phyloP scores from a whole-genome alignment of 768 basidiomycete genomes.

The Amanita pallidorosea region DNA sequence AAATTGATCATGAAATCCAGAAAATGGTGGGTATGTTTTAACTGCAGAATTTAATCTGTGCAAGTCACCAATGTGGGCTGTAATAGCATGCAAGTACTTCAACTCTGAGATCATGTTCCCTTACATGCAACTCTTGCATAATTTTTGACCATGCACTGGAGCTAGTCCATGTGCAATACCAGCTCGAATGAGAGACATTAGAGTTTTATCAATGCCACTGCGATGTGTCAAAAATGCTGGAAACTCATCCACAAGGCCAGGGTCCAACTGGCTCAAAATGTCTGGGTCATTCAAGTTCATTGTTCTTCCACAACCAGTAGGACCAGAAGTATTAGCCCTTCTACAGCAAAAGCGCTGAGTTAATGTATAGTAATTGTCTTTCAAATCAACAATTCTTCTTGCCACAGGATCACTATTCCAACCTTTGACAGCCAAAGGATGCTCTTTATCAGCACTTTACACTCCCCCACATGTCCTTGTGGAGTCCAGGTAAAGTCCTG shows the following conservation, averaged over 20 bases:
- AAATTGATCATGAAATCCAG: constrained; percentile 5
- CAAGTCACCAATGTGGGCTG: neutral
- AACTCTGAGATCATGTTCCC: constrained; percentile 9
- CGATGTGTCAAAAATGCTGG: constrained; percentile 10
- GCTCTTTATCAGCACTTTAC: neutral
- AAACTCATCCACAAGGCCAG: constrained; percentile 6
- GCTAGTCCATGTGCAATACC: constrained; percentile 8
- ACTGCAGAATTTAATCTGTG: neutral
- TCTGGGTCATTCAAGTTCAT: constrained; percentile 9
- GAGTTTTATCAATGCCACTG: constrained; percentile 11
- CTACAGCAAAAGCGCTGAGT: constrained; percentile 8
- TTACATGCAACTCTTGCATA: constrained; percentile 9
- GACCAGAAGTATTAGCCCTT: neutral
- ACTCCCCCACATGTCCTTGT: too few relatives aligned
- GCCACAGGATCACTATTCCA: constrained; percentile 11
- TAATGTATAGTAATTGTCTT: constrained; percentile 9
- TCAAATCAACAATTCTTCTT: constrained; percentile 8
- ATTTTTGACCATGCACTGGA: constrained; percentile 9
- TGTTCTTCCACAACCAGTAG: constrained; percentile 10
- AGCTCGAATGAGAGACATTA: constrained; percentile 9
- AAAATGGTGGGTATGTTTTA: constrained; percentile 7
- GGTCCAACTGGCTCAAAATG: constrained; percentile 7
- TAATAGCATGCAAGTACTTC: constrained; percentile 7
- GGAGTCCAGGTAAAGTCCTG: too few relatives aligned
- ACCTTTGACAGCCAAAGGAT: constrained; percentile 9